Base-by-base conservation (phyloP, 495 filamentous ascomycete genomes). In the Trichocladium uniseriatum region DNA sequence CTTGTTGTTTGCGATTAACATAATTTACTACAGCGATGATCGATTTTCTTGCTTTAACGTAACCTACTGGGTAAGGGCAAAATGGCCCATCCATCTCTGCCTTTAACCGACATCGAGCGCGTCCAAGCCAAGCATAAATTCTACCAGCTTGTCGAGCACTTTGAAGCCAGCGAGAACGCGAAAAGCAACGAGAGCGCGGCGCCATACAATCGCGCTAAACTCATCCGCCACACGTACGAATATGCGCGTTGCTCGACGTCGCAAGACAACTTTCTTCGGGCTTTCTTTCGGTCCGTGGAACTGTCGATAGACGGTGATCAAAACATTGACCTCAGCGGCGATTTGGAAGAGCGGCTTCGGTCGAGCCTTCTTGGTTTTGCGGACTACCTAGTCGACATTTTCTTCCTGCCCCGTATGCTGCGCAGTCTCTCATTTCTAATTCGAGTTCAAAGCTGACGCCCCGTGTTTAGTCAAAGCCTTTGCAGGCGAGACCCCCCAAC, bases 191-290 rank as follows among this genome's bases (percentile, higher is more conserved):
- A n/a, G n/a, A n/a, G n/a, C n/a, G 24, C 24, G 24, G n/a, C n/a
- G 1, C 18, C 4, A 21, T 54, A 49, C 41, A 53, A 16, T 15
- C 40, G 45, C 11, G 10, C 40, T 39, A 43, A 21, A 16, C 55
- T 58, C 20, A 36, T 62, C 37, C 52, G 59, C 40, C 47, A 45
- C 31, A 62, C 59, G 21, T 55, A 56, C 44, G 50, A 58, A 39
- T 57, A 56, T 51, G 43, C 53, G 22, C 49, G 49, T 35, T 55
- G 54, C 18, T 34, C 55, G 32, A 18, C 45, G 45, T 55, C 54
- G 9, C 42, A 38, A 7, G 59, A 59, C 45, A 49, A 49, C 21
- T 38, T 62, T 21, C 34, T 62, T 10, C 53, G 49, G 18, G 51
- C 59, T 19, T 59, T 62, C 45, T 57, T 59, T 22, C 35, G 16